phyloP scores from a whole-genome alignment of 805 yeast species.

The Candida dendrica region DNA sequence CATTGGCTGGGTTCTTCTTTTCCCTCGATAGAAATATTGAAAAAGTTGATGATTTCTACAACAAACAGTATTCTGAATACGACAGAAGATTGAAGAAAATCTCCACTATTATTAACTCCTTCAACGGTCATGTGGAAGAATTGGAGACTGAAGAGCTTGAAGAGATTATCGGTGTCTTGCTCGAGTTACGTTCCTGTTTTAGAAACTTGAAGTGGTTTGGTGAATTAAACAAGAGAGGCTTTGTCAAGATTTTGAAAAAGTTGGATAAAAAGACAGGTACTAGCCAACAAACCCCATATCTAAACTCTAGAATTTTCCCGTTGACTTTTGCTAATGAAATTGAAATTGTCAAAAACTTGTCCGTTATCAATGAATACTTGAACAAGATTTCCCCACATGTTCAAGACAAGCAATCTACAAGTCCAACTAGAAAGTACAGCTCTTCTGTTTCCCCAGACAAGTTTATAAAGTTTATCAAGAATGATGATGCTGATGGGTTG shows the following conservation, averaged over 20 bases:
- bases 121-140: constrained; percentile 33
- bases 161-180: constrained; percentile 57
- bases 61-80: constrained; percentile 66
- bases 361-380: constrained; percentile 43
- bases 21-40: constrained; percentile 77
- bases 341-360: constrained; percentile 48
- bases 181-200: constrained; percentile 69
- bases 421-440: constrained; percentile 3
- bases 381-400: constrained; percentile 42
- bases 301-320: constrained; percentile 63
- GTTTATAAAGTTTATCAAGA: constrained; percentile 21
- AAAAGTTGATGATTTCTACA: constrained; percentile 72
- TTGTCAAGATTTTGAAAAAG: constrained; percentile 81
- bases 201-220: constrained; percentile 91
- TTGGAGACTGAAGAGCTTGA: constrained; percentile 45
- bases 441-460: constrained; percentile 15
- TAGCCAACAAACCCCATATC: constrained; percentile 44
- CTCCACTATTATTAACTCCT: constrained; percentile 23
- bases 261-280: constrained; percentile 79
- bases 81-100: constrained; percentile 55
- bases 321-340: constrained; percentile 69
- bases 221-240: constrained; percentile 86
- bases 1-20: constrained; percentile 62
- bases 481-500: constrained; percentile 40
- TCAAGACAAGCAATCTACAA: constrained; percentile 3